A percentile compares a stretch with the other conserved stretches of the same genome.
Evolutionary conservation across 139 green algal species (phyloP).

Genomic region (Mesotaenium endlicherianum): DNA sequence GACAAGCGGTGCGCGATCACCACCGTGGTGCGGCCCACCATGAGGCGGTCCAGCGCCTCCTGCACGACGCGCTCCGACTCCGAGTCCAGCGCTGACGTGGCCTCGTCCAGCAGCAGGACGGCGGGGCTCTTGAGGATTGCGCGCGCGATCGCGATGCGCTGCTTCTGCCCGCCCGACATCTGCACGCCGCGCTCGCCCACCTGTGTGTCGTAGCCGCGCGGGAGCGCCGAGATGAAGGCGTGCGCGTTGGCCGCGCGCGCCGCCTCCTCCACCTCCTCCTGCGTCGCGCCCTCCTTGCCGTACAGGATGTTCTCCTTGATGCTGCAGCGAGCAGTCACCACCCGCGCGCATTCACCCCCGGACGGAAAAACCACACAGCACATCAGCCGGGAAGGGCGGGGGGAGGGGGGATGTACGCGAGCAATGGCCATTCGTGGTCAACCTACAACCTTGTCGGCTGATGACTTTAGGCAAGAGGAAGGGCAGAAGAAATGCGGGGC

Average conservation of each 20-base stretch:
- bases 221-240: slow-evolving; percentile 65
- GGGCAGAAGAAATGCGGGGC: too few species aligned
- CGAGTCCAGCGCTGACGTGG: slow-evolving; percentile 83
- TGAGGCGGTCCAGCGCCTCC: slow-evolving; percentile 68
- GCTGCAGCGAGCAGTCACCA: neutral
- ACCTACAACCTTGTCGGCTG: too few species aligned
- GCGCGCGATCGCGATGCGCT: slow-evolving; percentile 82
- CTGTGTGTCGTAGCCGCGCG: slow-evolving; percentile 56
- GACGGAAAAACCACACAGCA: slow-evolving; percentile 76
- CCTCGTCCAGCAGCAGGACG: slow-evolving; percentile 83
- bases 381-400: too few species aligned
- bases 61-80: slow-evolving; percentile 65
- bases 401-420: too few species aligned
- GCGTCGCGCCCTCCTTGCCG: slow-evolving; percentile 39
- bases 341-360: slow-evolving; percentile 60
- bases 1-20: slow-evolving; percentile 86
- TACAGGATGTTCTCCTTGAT: slow-evolving; percentile 58
- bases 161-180: too few species aligned
- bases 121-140: slow-evolving; percentile 73
- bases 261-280: slow-evolving; percentile 65
- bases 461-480: too few species aligned
- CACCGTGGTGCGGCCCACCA: slow-evolving; percentile 78
- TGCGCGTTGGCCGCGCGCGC: slow-evolving; percentile 74
- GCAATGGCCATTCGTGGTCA: too few species aligned
- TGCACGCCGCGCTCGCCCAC: slow-evolving; percentile 78